These are phyloP conservation scores for Chytriomyces sp. DNA, from an alignment of 192 early-diverging fungal species.

Conservation along the genomic window DNA sequence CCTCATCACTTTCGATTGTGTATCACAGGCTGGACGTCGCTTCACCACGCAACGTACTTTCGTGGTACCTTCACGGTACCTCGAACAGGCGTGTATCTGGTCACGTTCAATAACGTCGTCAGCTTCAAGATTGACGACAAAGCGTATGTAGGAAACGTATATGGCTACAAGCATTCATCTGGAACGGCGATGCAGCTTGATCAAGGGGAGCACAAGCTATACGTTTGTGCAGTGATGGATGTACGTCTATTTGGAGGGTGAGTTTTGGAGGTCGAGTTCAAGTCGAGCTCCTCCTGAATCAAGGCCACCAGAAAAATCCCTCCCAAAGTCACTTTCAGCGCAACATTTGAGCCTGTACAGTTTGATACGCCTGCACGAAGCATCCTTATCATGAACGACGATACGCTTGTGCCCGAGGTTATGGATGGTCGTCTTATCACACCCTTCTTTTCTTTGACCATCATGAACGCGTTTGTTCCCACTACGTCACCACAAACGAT, in stretches of 20 bases:
- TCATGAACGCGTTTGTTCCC: slow-evolving; percentile 48
- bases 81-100: slow-evolving; percentile 42
- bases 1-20: background rate
- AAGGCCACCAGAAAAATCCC: slow-evolving; percentile 42
- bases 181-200: slow-evolving; percentile 44
- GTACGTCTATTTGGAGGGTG: slow-evolving; percentile 69
- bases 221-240: slow-evolving; percentile 65
- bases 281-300: background rate
- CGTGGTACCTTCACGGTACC: slow-evolving; percentile 45
- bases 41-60: slow-evolving; percentile 53
- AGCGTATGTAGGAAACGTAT: slow-evolving; percentile 66
- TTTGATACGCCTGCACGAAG: slow-evolving; percentile 3
- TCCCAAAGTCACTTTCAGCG: slow-evolving; percentile 42
- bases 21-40: slow-evolving; percentile 46
- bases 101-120: slow-evolving; percentile 51
- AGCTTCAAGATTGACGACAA: slow-evolving; percentile 67
- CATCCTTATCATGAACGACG: slow-evolving; percentile 41
- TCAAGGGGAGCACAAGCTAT: slow-evolving; percentile 55
- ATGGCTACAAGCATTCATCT: slow-evolving; percentile 54
- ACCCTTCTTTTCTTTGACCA: slow-evolving; percentile 43
- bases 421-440: slow-evolving; percentile 45
- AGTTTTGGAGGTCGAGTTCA: background rate
- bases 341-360: slow-evolving; percentile 23
- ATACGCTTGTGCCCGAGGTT: slow-evolving; percentile 47
- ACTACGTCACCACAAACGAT: background rate